Conservation (phyloP, 306 rosid species). For the Argentina anserina region DNA sequence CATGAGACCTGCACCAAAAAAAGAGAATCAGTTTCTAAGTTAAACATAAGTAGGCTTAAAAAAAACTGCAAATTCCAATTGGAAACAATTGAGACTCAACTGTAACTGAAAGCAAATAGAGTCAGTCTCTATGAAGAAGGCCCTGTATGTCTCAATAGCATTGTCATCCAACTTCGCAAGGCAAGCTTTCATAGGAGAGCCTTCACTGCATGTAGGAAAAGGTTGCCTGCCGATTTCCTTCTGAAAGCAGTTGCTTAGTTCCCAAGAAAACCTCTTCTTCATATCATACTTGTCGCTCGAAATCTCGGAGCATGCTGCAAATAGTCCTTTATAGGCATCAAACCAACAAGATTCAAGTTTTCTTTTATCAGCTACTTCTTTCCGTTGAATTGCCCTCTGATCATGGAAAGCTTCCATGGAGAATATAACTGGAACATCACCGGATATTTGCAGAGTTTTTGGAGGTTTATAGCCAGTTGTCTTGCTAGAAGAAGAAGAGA, state of each 20-base stretch:
- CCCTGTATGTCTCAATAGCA: slow-evolving; percentile 56
- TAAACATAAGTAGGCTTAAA: neutral
- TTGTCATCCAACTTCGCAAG: slow-evolving; percentile 39
- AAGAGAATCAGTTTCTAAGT: neutral
- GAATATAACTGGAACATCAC: neutral
- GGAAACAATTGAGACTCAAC: slow-evolving; percentile 30
- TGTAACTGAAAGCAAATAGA: slow-evolving; percentile 73
- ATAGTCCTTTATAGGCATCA: slow-evolving; percentile 15
- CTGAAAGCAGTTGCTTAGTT: slow-evolving; percentile 23
- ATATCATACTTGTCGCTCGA: slow-evolving; percentile 6
- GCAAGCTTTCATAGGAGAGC: slow-evolving; percentile 54
- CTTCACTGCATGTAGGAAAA: slow-evolving; percentile 47
- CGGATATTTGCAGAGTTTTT: neutral
- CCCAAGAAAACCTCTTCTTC: slow-evolving; percentile 30
- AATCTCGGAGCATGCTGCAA: slow-evolving; percentile 16
- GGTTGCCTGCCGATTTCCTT: slow-evolving; percentile 25
- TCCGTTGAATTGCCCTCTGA: slow-evolving; percentile 6
- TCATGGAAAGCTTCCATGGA: slow-evolving; percentile 10
- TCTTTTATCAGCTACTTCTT: slow-evolving; percentile 6
- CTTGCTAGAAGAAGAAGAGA: slow-evolving; percentile 3
- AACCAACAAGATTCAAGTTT: slow-evolving; percentile 20
- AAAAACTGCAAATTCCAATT: neutral
- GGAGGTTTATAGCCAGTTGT: neutral
- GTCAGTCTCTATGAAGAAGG: slow-evolving; percentile 77
- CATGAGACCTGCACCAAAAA: slow-evolving; percentile 39